Base-by-base conservation (phyloP, 2,329 filamentous ascomycete species). In the Aureobasidium sp. region DNA sequence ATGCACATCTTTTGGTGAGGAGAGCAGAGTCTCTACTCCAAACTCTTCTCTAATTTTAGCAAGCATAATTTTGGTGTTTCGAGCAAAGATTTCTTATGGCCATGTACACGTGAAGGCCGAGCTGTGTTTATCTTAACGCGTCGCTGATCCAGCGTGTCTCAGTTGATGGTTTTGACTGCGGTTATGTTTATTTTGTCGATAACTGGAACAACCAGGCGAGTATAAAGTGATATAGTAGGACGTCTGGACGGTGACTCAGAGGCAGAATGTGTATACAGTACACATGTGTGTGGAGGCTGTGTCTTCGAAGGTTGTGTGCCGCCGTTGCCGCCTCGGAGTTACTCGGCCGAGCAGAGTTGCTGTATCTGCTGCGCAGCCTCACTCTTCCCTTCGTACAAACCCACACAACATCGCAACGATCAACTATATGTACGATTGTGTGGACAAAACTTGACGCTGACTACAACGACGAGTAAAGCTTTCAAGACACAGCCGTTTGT, bases 21-120 rank as follows among this genome's bases (percentile, higher is more conserved):
- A 23, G 13, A 55, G 42, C 16, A 67, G 43, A 1, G 62, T 50
- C 18, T 48, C 50, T 33, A 67, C 38, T 31, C 66, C 66, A n/a
- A 67, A 33, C 29, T 67, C 66, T 23, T 67, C 65, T 43, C 47
- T 62, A 33, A 62, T 29, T 33, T 62, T 66, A 25, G 64, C 45
- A 25, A 65, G 27, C 45, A 65, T 62, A 2, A 33, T 51, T 11
- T 23, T 53, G 9, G 31, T 53, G 31, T 36, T 18, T 13, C 25
- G 50, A 4, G 6, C 43, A 36, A 33, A 20, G 8, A 53, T 29
- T 1, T 36, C 15, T 36, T 23, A 29, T 23, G 29, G 11, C 36
- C 50, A 23, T 25, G 20, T 36, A 25, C 9, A 29, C 20, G 48
- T 11, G 5, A n/a, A n/a, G n/a, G n/a, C n/a, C n/a, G n/a, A n/a